A percentile compares a stretch with the other conserved stretches of the same genome.
Conservation (phyloP, 768 basidiomycete genomes). For the Tulasnella sp. region DNA sequence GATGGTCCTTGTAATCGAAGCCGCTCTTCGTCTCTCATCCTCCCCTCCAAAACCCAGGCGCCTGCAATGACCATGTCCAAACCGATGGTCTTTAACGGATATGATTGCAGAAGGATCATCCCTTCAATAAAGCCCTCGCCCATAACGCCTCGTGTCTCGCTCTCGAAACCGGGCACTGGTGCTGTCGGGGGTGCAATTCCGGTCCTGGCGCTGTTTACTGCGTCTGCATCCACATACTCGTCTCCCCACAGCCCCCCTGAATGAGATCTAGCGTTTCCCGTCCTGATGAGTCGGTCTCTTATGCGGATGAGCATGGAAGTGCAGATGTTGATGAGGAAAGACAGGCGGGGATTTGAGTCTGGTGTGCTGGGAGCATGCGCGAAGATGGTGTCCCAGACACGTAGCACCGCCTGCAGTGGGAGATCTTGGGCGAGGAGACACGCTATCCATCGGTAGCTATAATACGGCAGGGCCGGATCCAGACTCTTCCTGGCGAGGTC, state of each 20-base stretch:
- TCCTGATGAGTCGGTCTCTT: constrained; percentile 4
- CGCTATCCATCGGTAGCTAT: constrained; percentile 21
- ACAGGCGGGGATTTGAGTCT: constrained; percentile 13
- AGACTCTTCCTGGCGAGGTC: constrained; percentile 20
- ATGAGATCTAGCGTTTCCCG: constrained; percentile 7
- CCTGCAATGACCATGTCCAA: constrained; percentile 15
- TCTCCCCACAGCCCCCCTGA: constrained; percentile 18
- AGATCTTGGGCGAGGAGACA: constrained; percentile 21
- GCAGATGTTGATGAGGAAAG: constrained; percentile 18
- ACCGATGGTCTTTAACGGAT: constrained; percentile 16
- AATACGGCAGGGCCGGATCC: constrained; percentile 21
- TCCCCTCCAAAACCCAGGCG: constrained; percentile 5
- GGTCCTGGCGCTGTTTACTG: neutral
- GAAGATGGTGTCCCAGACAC: constrained; percentile 18
- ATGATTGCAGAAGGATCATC: constrained; percentile 16
- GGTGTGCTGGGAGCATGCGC: constrained; percentile 15
- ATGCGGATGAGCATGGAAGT: constrained; percentile 16
- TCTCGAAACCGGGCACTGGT: neutral
- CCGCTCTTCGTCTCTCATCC: constrained; percentile 4
- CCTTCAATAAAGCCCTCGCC: constrained; percentile 19
- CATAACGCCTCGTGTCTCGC: constrained; percentile 12
- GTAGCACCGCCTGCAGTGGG: constrained; percentile 12
- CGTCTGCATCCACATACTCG: constrained; percentile 15
- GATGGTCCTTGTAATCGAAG: neutral
- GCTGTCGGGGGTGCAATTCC: neutral